phyloP scores from a whole-genome alignment of 1,139 yeast genomes.

The Blastobotrys petasosporus region DNA sequence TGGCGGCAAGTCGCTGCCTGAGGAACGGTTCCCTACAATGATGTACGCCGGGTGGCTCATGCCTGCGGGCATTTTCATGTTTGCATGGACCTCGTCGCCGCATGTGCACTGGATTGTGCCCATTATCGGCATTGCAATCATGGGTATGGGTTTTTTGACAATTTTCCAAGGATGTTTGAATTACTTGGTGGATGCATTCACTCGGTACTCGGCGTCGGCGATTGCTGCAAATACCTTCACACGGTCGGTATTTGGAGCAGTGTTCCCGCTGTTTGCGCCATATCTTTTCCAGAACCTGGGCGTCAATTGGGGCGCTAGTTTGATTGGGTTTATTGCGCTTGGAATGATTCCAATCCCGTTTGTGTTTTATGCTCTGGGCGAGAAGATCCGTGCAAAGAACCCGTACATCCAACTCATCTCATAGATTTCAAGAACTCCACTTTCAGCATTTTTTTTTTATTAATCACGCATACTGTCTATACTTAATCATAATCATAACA shows the following conservation, averaged over 20 bases:
- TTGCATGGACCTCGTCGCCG: conserved; percentile 62
- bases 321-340: conserved; percentile 51
- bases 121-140: conserved; percentile 54
- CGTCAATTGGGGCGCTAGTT: conserved; percentile 55
- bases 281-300: conserved; percentile 53
- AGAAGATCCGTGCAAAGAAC: conserved; percentile 48
- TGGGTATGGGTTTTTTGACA: conserved; percentile 58
- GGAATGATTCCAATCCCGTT: conserved; percentile 64
- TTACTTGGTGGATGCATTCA: conserved; percentile 60
- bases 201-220: conserved; percentile 66
- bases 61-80: conserved; percentile 67
- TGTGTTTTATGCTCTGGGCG: conserved; percentile 53
- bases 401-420: conserved; percentile 35
- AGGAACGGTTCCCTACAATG: conserved; percentile 52
- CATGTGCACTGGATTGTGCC: conserved; percentile 74
- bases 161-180: conserved; percentile 52
- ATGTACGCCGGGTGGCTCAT: conserved; percentile 41
- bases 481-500: not conserved
- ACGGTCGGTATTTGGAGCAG: conserved; percentile 63
- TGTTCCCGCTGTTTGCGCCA: conserved; percentile 69
- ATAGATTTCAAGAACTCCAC: not conserved
- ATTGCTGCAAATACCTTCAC: conserved; percentile 72
- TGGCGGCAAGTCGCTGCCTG: conserved; percentile 48
- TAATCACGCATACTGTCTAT: not conserved
- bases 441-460: not conserved